phyloP scores from a whole-genome alignment of 371 early-diverging fungal genomes.

The Mucor ambiguus region DNA sequence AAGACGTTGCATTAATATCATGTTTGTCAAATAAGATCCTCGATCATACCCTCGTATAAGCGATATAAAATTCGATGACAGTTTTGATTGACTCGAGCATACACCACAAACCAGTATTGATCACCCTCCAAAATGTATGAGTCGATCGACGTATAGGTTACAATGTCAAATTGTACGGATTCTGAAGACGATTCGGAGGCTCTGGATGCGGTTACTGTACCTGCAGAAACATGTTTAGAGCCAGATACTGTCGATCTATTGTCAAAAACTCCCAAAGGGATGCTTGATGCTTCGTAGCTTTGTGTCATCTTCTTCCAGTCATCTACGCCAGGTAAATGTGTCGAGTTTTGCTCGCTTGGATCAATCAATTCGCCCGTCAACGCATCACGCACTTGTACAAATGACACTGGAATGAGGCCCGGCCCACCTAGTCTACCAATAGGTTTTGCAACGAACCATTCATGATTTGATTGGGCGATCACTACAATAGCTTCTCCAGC shows the following conservation, averaged over 20 bases:
- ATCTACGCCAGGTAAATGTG: slow-evolving; percentile 63
- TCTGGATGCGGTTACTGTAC: background rate
- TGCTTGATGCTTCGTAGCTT: slow-evolving; percentile 51
- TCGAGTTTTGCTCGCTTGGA: slow-evolving; percentile 55
- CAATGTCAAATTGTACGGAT: slow-evolving; percentile 10
- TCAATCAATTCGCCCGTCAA: slow-evolving; percentile 60
- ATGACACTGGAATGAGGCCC: slow-evolving; percentile 81
- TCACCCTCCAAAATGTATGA: slow-evolving; percentile 60
- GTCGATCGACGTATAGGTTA: slow-evolving; percentile 60
- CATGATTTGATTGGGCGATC: slow-evolving; percentile 78
- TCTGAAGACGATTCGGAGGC: slow-evolving; percentile 18
- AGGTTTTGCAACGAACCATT: slow-evolving; percentile 85
- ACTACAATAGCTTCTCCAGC: slow-evolving; percentile 78
- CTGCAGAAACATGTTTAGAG: slow-evolving; percentile 3
- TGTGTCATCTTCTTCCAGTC: slow-evolving; percentile 72
- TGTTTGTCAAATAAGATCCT: background rate
- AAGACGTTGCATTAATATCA: background rate
- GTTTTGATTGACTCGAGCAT: slow-evolving; percentile 50
- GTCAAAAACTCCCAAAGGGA: slow-evolving; percentile 35
- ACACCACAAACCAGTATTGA: slow-evolving; percentile 64
- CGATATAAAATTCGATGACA: slow-evolving; percentile 61
- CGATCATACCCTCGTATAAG: slow-evolving; percentile 55
- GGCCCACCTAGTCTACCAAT: slow-evolving; percentile 68
- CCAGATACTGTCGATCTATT: slow-evolving; percentile 3
- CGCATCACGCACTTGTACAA: slow-evolving; percentile 75